Evolutionary conservation across 1,284 basidiomycete species (phyloP).

Genomic region (Leucoagaricus sp.): DNA sequence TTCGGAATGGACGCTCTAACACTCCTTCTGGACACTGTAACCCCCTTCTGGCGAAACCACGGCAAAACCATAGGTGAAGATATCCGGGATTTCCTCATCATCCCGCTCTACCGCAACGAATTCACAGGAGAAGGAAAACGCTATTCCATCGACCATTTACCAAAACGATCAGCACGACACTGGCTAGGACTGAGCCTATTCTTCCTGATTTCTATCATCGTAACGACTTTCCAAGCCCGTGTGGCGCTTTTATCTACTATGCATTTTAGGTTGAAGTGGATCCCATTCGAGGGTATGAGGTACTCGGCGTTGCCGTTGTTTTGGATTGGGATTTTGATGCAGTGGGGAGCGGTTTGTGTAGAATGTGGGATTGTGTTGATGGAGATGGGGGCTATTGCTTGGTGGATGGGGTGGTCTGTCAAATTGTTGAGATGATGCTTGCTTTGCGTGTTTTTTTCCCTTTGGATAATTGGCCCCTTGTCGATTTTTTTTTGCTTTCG

Average conservation of each 20-base stretch:
- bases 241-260: conserved; percentile 51
- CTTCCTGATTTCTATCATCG: conserved; percentile 41
- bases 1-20: conserved; percentile 74
- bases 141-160: conserved; percentile 58
- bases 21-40: conserved; percentile 68
- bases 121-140: conserved; percentile 74
- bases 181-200: conserved; percentile 64
- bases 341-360: conserved; percentile 60
- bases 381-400: conserved; percentile 55
- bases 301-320: conserved; percentile 63
- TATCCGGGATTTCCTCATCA: conserved; percentile 74
- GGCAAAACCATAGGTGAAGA: conserved; percentile 77
- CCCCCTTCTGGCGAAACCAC: conserved; percentile 77
- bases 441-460: background rate
- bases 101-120: conserved; percentile 78
- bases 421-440: conserved; percentile 39
- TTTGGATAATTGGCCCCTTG: background rate
- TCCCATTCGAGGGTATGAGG: conserved; percentile 57
- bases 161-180: conserved; percentile 63
- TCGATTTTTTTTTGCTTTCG: background rate
- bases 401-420: conserved; percentile 74
- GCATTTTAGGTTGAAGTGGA: conserved; percentile 54
- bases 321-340: conserved; percentile 55
- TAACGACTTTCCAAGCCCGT: conserved; percentile 54
- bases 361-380: conserved; percentile 56